Conservation (phyloP, 352 stramenopile genomes). For the Elongisporangium undulatum region DNA sequence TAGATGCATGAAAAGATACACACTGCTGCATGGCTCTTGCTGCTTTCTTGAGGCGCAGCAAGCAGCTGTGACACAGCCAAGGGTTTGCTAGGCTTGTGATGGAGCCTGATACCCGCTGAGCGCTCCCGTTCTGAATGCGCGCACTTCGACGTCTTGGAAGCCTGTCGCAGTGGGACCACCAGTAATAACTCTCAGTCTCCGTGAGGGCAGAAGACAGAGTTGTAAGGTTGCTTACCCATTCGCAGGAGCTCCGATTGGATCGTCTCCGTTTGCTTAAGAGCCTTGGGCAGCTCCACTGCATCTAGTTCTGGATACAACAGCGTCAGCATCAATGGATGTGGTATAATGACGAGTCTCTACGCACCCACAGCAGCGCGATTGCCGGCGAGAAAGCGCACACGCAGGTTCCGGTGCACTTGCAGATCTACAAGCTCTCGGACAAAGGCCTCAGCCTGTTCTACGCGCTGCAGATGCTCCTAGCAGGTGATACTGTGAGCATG, state of each 20-base stretch:
- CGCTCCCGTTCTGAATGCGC: constrained; percentile 53
- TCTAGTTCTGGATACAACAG: constrained; percentile 35
- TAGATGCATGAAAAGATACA: not conserved
- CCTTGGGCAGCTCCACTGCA: constrained; percentile 19
- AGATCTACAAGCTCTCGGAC: constrained; percentile 43
- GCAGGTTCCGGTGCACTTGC: constrained; percentile 48
- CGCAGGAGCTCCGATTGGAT: constrained; percentile 31
- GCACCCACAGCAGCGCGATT: constrained; percentile 70
- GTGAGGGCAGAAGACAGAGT: not conserved
- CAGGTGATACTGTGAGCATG: too few relatives aligned
- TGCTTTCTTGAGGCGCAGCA: not conserved
- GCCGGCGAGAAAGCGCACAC: constrained; percentile 67
- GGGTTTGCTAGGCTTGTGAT: not conserved
- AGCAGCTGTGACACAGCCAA: not conserved
- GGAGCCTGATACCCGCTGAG: constrained; percentile 46
- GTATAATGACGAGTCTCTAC: not conserved
- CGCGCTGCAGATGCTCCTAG: constrained; percentile 62
- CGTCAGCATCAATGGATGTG: not conserved
- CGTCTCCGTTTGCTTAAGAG: constrained; percentile 14
- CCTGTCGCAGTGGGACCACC: constrained; percentile 14
- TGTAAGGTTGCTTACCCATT: constrained; percentile 22
- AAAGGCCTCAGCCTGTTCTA: constrained; percentile 67
- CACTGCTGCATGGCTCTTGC: not conserved
- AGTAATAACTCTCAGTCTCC: not conserved
- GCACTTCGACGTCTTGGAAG: constrained; percentile 46